phyloP scores from a whole-genome alignment of 148 eudicot genomes.

The Rhododendron henanense region DNA sequence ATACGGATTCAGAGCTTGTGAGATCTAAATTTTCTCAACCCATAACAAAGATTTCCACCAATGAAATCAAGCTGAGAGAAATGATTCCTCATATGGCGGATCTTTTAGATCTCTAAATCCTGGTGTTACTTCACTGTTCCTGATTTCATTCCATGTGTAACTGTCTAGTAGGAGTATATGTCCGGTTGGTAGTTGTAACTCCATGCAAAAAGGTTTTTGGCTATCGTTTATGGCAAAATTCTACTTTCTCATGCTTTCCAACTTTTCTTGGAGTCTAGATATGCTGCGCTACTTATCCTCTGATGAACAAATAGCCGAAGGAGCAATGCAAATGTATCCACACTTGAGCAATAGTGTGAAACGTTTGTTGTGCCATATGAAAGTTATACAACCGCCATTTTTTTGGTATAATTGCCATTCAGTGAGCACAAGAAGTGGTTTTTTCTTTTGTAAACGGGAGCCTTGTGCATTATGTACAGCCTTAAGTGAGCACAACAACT shows the following conservation, averaged over 20 bases:
- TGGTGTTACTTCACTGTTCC: neutral
- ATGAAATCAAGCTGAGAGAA: neutral
- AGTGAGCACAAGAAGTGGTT: neutral
- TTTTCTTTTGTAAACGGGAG: neutral
- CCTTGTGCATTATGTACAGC: neutral
- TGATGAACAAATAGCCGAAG: neutral
- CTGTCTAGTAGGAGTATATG: neutral
- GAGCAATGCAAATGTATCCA: neutral
- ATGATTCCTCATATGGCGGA: neutral
- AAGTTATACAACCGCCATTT: neutral
- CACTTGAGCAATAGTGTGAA: neutral
- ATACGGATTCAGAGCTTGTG: neutral
- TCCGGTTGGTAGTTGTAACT: neutral
- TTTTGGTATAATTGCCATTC: neutral
- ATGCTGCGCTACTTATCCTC: neutral
- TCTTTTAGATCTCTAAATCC: neutral
- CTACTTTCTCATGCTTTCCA: neutral
- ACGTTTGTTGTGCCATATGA: neutral
- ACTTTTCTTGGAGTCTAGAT: neutral
- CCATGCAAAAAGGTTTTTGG: neutral
- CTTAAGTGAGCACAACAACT: neutral
- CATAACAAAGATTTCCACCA: neutral
- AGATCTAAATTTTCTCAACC: neutral
- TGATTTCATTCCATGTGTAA: neutral
- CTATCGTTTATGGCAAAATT: neutral